Percentiles rank a stretch among this genome's conserved stretches.
Evolutionary conservation across 805 yeast species (phyloP).

Genomic region (Diddensiella transvaalensis): DNA sequence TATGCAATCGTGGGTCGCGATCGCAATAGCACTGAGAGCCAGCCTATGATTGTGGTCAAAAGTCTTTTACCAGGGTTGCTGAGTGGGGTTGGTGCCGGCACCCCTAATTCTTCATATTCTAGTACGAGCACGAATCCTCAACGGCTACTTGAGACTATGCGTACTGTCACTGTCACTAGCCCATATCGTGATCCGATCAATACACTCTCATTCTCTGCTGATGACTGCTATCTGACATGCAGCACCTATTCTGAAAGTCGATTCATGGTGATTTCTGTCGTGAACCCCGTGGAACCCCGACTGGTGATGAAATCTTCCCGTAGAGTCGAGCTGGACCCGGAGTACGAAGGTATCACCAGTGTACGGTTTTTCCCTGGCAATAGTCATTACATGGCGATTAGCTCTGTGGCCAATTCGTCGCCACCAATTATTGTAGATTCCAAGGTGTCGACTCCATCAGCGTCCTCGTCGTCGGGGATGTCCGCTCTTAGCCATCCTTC

Average conservation of each 20-base stretch:
- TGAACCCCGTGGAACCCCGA: slow-evolving; percentile 60
- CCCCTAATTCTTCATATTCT: background rate
- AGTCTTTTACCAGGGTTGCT: slow-evolving; percentile 1
- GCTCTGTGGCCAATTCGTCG: slow-evolving; percentile 52
- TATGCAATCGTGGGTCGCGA: slow-evolving; percentile 82
- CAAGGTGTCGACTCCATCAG: slow-evolving; percentile 26
- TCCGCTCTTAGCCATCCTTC: slow-evolving; percentile 52
- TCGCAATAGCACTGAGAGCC: slow-evolving; percentile 62
- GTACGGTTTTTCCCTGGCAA: slow-evolving; percentile 68
- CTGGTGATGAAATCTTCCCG: slow-evolving; percentile 66
- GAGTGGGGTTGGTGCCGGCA: slow-evolving; percentile 3
- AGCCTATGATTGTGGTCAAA: slow-evolving; percentile 30
- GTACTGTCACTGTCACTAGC: slow-evolving; percentile 67
- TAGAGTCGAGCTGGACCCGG: slow-evolving; percentile 48
- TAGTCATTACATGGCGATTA: slow-evolving; percentile 48
- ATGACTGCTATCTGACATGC: slow-evolving; percentile 68
- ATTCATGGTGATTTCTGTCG: slow-evolving; percentile 68
- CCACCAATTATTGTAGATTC: slow-evolving; percentile 68
- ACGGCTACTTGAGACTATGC: slow-evolving; percentile 35
- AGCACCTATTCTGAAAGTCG: slow-evolving; percentile 76
- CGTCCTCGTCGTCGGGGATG: slow-evolving; percentile 19
- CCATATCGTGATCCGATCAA: slow-evolving; percentile 87
- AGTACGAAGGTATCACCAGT: slow-evolving; percentile 87
- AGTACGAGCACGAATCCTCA: background rate
- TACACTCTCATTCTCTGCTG: slow-evolving; percentile 65